Evolutionary conservation across 75 land plant genomes (phyloP).

Genomic region (Sequoiadendron giganteum): DNA sequence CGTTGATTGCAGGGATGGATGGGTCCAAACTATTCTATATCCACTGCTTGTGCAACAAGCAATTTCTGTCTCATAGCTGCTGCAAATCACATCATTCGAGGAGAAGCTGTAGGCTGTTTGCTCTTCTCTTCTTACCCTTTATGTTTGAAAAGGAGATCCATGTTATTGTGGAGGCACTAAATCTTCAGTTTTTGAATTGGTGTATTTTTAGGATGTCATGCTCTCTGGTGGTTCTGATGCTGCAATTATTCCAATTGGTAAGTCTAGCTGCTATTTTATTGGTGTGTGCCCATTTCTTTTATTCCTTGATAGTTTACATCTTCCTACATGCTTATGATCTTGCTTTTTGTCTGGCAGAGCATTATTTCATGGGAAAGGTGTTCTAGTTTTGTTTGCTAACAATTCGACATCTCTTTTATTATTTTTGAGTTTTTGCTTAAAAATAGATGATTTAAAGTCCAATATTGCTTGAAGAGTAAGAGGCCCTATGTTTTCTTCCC

Average conservation of each 20-base stretch:
- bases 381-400: constrained; percentile 8
- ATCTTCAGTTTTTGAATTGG: background rate
- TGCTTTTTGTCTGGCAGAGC: background rate
- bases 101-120: constrained; percentile 40
- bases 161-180: background rate
- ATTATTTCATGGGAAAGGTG: background rate
- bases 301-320: background rate
- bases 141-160: background rate
- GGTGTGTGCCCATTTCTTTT: background rate
- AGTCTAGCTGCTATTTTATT: background rate
- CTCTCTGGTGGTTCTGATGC: constrained; percentile 57
- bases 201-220: constrained; percentile 40
- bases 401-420: background rate
- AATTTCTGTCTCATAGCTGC: constrained; percentile 48
- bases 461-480: background rate
- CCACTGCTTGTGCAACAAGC: constrained; percentile 60
- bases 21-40: constrained; percentile 52
- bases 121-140: background rate
- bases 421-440: background rate
- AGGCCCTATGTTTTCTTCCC: background rate
- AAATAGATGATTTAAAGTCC: background rate
- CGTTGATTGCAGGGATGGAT: constrained; percentile 38
- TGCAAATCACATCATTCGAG: constrained; percentile 43
- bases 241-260: constrained; percentile 47
- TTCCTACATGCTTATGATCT: background rate